Percentiles rank a stretch among this genome's conserved stretches.
These are phyloP conservation scores for Theobroma grandiflorum DNA, from an alignment of 441 rosid species.

Conservation along the genomic window DNA sequence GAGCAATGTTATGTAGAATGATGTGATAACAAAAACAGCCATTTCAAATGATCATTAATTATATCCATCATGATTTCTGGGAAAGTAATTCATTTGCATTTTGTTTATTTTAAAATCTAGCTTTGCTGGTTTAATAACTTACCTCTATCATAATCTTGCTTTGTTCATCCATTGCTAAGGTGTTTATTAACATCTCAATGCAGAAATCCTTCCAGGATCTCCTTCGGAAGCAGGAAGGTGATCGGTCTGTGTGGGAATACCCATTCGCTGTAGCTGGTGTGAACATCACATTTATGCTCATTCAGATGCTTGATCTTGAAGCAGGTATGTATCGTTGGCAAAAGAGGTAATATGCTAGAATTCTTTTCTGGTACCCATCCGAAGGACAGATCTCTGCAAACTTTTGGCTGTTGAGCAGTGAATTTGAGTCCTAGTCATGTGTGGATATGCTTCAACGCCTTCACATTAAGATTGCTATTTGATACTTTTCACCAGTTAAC, in stretches of 20 bases:
- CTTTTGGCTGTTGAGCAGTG: background rate
- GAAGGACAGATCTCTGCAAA: background rate
- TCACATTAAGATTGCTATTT: constrained; percentile 11
- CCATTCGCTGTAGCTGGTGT: constrained; percentile 98
- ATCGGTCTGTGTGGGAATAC: constrained; percentile 92
- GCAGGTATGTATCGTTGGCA: constrained; percentile 58
- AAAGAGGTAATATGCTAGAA: background rate
- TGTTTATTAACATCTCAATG: constrained; percentile 21
- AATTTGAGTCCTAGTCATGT: background rate
- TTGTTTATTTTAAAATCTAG: background rate
- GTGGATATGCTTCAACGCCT: background rate
- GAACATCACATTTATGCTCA: constrained; percentile 92
- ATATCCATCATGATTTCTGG: background rate
- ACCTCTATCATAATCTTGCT: background rate
- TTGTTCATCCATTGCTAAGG: background rate
- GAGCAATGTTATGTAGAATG: no score
- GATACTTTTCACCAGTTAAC: constrained; percentile 23
- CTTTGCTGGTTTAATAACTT: constrained; percentile 7
- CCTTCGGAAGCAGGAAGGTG: constrained; percentile 85
- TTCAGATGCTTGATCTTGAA: constrained; percentile 97
- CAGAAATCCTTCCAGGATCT: constrained; percentile 92
- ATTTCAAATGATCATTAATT: background rate
- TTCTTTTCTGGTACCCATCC: background rate
- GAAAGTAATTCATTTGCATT: background rate
- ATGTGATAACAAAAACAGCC: background rate